These are phyloP conservation scores for Pseudogymnoascus sp. DNA, from an alignment of 2,329 filamentous ascomycete species.

Conservation along the genomic window DNA sequence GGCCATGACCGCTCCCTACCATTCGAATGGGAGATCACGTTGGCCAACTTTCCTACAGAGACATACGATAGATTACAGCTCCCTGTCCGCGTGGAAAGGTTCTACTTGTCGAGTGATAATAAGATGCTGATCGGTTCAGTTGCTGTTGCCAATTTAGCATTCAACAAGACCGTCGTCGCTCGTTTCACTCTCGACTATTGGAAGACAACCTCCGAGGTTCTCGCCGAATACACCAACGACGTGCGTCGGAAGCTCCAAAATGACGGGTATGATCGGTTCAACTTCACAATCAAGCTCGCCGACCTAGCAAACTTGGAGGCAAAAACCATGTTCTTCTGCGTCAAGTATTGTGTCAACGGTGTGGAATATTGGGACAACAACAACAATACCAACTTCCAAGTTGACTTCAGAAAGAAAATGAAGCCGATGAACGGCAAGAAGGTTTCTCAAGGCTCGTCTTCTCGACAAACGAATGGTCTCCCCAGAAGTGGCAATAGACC, in stretches of 20 bases:
- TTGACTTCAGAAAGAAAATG: constrained; percentile 80
- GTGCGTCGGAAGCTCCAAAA: constrained; percentile 56
- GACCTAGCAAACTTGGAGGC: constrained; percentile 85
- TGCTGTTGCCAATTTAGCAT: constrained; percentile 79
- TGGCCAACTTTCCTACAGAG: constrained; percentile 73
- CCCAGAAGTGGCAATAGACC: constrained; percentile 57
- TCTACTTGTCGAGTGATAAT: constrained; percentile 82
- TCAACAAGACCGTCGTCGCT: constrained; percentile 81
- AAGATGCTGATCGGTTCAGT: constrained; percentile 77
- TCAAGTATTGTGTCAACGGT: constrained; percentile 77
- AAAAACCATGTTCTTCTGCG: constrained; percentile 87
- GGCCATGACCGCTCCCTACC: constrained; percentile 35
- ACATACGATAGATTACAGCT: constrained; percentile 50
- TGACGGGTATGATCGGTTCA: constrained; percentile 76
- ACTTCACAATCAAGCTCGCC: constrained; percentile 85
- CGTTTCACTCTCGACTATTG: constrained; percentile 96
- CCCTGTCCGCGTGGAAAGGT: constrained; percentile 72
- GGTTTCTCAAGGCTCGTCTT: constrained; percentile 40
- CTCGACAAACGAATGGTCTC: constrained; percentile 44
- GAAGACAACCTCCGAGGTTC: constrained; percentile 95
- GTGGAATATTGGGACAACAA: constrained; percentile 97
- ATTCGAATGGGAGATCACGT: constrained; percentile 79
- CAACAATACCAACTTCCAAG: constrained; percentile 74
- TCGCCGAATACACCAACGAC: constrained; percentile 78
- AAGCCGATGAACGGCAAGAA: constrained; percentile 53